Percentiles rank a stretch among this genome's conserved stretches.
Evolutionary conservation across 139 green algal genomes (phyloP).

Genomic region (Pycnococcus provasolii): DNA sequence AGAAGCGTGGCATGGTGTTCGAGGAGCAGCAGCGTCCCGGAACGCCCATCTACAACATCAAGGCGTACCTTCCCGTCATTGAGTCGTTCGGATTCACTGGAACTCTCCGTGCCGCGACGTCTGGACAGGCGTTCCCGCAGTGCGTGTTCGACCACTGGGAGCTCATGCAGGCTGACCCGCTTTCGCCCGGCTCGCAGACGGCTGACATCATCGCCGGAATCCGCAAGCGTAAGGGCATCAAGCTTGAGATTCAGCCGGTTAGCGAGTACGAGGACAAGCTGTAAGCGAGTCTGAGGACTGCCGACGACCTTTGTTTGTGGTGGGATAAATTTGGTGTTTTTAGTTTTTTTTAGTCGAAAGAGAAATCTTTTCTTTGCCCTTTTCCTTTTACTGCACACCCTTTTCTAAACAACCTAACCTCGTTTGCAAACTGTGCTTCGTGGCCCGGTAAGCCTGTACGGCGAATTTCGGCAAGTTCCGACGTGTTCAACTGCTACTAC

Average conservation of each 20-base stretch:
- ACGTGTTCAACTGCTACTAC: too few species aligned
- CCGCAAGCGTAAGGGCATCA: conserved; percentile 94
- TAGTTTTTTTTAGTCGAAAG: too few species aligned
- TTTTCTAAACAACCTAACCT: too few species aligned
- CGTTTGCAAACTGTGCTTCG: too few species aligned
- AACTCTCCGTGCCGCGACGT: conserved; percentile 83
- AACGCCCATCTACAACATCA: conserved; percentile 99
- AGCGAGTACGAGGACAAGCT: conserved; percentile 97
- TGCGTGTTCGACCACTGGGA: conserved; percentile 99
- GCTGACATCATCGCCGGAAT: conserved; percentile 70
- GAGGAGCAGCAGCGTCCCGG: conserved; percentile 93
- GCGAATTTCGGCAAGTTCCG: too few species aligned
- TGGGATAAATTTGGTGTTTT: too few species aligned
- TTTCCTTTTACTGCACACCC: too few species aligned
- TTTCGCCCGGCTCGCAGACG: conserved; percentile 56
- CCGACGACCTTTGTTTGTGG: too few species aligned
- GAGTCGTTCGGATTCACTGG: conserved; percentile 98
- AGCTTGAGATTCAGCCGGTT: conserved; percentile 58
- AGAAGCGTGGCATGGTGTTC: conserved; percentile 98
- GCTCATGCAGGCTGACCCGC: conserved; percentile 64
- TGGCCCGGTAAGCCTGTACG: too few species aligned
- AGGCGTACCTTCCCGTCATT: conserved; percentile 93
- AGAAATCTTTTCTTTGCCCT: too few species aligned
- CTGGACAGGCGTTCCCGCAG: conserved; percentile 95
- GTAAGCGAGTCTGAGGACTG: conserved; percentile 35